Base-by-base conservation (phyloP, 2,329 filamentous ascomycete genomes). In the Colletotrichum godetiae region DNA sequence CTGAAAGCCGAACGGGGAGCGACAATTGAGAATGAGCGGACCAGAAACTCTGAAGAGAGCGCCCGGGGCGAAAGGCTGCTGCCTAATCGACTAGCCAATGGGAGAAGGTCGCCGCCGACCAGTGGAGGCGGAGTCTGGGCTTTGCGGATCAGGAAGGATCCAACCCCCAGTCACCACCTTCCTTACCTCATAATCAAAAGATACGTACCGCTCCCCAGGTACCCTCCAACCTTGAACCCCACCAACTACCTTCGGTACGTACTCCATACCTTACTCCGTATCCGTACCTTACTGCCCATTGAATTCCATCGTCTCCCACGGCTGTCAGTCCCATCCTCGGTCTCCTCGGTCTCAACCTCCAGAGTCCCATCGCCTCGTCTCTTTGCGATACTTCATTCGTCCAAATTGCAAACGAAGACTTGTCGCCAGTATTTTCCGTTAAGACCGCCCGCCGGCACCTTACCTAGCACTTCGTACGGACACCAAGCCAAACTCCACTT, bases 61-160 rank as follows among this genome's bases (percentile, higher is more conserved):
- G 77, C 77, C 80, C 76, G 72, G 76, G 68, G 75, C 66, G 58
- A 64, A 31, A 76, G 77, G 77, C 80, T 82, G 80, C 79, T 82
- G 80, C 80, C 80, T 82, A 74, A 79, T 60, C 59, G 29, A 42
- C 56, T 22, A 64, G 64, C 67, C 75, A 76, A 80, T 74, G 56
- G 62, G 63, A 75, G 13, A 11, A 52, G 78, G 78, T 77, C 52
- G 65, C 60, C 55, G 63, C 62, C 66, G 57, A 59, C 70, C 72
- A 75, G 75, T 70, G 78, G 79, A 78, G 80, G 77, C 80, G 78
- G 76, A 77, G 59, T 56, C 61, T 61, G 71, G 71, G 72, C 68
- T 74, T 73, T 74, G 63, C 62, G 68, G 52, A 64, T 62, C 35
- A 53, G 4, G 52, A 63, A 74, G 72, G 72, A 74, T 72, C 63